These are phyloP conservation scores for Clonostachys rosea DNA, from an alignment of 2,329 filamentous ascomycete genomes.

Conservation along the genomic window DNA sequence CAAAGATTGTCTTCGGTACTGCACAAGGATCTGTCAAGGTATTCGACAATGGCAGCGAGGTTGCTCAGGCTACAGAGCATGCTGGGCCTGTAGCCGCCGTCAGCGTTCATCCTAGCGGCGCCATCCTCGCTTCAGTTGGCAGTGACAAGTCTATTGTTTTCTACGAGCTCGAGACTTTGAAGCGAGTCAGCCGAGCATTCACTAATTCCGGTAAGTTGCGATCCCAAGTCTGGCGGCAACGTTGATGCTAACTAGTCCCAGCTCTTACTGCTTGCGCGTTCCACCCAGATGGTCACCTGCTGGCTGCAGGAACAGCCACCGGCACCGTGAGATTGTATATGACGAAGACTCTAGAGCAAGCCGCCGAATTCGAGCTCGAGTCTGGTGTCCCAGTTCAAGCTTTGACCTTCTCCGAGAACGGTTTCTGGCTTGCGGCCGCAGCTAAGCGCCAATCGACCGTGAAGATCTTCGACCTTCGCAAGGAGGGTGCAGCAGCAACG, in stretches of 20 bases:
- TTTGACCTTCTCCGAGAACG: conserved; percentile 90
- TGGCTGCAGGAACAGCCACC: conserved; percentile 75
- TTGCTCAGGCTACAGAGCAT: conserved; percentile 72
- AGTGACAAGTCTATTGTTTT: conserved; percentile 89
- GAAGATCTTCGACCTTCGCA: conserved; percentile 88
- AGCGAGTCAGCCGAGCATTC: conserved; percentile 73
- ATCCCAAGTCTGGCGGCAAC: background rate
- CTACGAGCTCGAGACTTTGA: conserved; percentile 69
- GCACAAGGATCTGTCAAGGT: conserved; percentile 76
- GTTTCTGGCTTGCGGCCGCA: conserved; percentile 87
- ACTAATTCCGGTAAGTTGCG: conserved; percentile 66
- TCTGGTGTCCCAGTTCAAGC: conserved; percentile 64
- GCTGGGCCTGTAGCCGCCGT: conserved; percentile 76
- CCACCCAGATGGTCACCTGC: conserved; percentile 94
- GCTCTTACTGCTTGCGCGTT: conserved; percentile 77
- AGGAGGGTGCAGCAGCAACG: conserved; percentile 75
- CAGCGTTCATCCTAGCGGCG: conserved; percentile 76
- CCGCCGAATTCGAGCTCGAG: conserved; percentile 63
- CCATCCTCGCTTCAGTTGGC: conserved; percentile 81
- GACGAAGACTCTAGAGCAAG: conserved; percentile 71
- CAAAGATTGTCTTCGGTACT: conserved; percentile 68
- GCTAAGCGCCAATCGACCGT: conserved; percentile 73
- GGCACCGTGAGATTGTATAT: conserved; percentile 88
- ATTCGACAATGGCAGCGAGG: conserved; percentile 66
- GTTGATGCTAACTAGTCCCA: conserved; percentile 23